phyloP scores from a whole-genome alignment of 176 grass and related monocot species.

The Musa beccarii region DNA sequence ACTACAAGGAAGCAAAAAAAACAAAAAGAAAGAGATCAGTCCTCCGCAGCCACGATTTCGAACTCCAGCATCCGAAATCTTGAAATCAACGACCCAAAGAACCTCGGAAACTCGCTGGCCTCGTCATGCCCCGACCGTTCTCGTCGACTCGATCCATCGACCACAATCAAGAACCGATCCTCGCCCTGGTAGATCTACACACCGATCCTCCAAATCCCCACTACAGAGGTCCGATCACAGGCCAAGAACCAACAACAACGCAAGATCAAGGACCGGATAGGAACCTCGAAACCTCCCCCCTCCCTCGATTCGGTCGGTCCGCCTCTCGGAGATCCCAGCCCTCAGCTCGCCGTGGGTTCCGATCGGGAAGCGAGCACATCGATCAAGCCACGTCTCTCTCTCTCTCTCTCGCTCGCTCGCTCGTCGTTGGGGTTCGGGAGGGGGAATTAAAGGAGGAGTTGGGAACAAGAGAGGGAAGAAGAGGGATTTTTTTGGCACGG shows the following conservation, averaged over 20 bases:
- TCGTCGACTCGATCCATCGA: slow-evolving; percentile 45
- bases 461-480: no score
- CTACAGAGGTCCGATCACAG: no score
- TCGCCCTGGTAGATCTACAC: no score
- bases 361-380: neutral
- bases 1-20: slow-evolving; percentile 2
- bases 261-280: slow-evolving; percentile 3
- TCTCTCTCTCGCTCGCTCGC: slow-evolving; percentile 1
- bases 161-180: no score
- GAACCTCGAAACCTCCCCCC: neutral
- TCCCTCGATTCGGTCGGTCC: neutral
- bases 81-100: neutral
- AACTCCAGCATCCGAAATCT: no score
- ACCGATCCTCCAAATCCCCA: no score
- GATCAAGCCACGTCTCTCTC: slow-evolving; percentile 20
- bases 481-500: neutral
- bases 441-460: no score
- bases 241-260: no score
- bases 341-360: neutral
- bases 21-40: neutral
- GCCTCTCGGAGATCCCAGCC: neutral
- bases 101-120: slow-evolving; percentile 28
- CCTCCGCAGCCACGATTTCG: neutral
- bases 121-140: slow-evolving; percentile 29
- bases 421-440: no score